These are phyloP conservation scores for Podospora pseudopauciseta DNA, from an alignment of 495 filamentous ascomycete species.

Conservation along the genomic window DNA sequence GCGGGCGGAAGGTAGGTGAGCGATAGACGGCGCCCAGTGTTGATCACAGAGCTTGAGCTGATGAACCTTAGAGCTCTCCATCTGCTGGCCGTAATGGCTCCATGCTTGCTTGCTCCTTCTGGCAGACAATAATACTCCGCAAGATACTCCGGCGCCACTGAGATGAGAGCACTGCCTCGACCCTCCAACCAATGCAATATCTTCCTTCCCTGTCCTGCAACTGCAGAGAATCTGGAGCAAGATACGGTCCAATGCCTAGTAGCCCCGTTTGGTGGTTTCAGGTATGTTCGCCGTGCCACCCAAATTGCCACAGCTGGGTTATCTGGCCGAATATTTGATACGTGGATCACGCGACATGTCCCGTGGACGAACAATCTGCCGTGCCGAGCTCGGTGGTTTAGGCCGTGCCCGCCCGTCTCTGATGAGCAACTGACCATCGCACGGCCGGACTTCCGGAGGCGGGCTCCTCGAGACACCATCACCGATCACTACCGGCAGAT, in stretches of 20 bases:
- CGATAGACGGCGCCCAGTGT: too few relatives aligned
- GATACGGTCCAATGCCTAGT: not conserved
- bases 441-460: not conserved
- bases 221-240: not conserved
- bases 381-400: not conserved
- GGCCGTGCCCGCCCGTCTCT: not conserved
- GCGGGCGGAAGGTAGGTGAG: too few relatives aligned
- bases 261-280: not conserved
- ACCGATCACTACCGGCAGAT: conserved; percentile 14
- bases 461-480: not conserved
- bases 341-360: not conserved
- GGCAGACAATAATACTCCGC: too few relatives aligned
- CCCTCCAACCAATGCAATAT: not conserved
- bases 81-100: too few relatives aligned
- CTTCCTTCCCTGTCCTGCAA: not conserved
- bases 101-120: too few relatives aligned
- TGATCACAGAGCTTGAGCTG: too few relatives aligned
- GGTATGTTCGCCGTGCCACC: not conserved
- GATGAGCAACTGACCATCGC: not conserved
- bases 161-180: not conserved
- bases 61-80: not conserved
- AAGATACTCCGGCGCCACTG: not conserved
- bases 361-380: not conserved
- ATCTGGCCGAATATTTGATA: not conserved
- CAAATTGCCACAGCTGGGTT: not conserved